These are phyloP conservation scores for Iris macrosiphon DNA, from an alignment of 106 monocot species.

Conservation along the genomic window DNA sequence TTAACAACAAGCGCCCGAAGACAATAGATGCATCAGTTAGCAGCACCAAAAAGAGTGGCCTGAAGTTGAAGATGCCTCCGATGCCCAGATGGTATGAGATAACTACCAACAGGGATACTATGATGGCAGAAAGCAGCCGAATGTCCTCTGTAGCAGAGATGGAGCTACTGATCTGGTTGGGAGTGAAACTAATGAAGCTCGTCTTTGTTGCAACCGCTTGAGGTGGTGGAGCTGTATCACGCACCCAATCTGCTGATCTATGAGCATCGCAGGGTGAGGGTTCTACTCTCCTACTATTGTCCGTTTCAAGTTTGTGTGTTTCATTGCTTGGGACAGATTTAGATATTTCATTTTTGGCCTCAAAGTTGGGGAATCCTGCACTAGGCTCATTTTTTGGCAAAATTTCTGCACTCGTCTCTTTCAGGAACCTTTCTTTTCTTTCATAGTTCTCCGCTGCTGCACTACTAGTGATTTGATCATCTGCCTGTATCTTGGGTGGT, in stretches of 20 bases:
- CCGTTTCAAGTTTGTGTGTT: no score
- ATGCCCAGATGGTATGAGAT: constrained; percentile 17
- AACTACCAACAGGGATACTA: constrained; percentile 31
- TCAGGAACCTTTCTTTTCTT: no score
- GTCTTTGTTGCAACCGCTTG: not conserved
- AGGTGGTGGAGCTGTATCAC: no score
- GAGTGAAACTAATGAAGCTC: constrained; percentile 8
- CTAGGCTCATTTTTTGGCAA: no score
- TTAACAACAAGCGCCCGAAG: constrained; percentile 21
- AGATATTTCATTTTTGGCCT: constrained; percentile 4
- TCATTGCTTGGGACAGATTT: not conserved
- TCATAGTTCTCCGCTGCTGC: no score
- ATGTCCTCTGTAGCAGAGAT: constrained; percentile 42
- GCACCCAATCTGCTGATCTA: no score
- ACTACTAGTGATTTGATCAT: no score
- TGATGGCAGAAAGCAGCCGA: constrained; percentile 31
- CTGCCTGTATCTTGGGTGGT: no score
- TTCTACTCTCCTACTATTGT: not conserved
- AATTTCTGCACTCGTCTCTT: no score
- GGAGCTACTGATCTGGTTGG: constrained; percentile 20
- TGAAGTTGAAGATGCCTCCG: constrained; percentile 27
- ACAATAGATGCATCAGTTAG: constrained; percentile 47
- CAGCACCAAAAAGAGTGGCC: constrained; percentile 52
- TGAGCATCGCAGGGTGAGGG: not conserved
- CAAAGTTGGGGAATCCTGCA: no score